These are phyloP conservation scores for Trichoderma virens DNA, from an alignment of 495 filamentous ascomycete genomes.

Conservation along the genomic window DNA sequence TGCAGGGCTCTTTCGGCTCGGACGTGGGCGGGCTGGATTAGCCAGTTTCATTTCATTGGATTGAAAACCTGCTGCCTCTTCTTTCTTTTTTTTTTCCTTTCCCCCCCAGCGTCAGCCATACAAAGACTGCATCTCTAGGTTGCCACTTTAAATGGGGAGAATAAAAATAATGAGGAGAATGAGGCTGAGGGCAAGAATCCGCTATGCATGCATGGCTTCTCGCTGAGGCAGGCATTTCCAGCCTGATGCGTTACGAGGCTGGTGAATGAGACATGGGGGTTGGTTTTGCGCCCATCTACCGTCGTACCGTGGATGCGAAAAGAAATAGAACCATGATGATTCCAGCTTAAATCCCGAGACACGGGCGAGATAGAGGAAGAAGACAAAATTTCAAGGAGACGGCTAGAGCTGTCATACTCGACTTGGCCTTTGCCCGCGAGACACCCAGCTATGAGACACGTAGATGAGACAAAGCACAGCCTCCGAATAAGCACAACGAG, in stretches of 20 bases:
- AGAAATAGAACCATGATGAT: too few relatives aligned
- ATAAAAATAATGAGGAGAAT: neutral
- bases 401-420: neutral
- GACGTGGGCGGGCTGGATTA: neutral
- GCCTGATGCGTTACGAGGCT: neutral
- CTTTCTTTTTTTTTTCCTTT: neutral
- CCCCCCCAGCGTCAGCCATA: neutral
- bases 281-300: neutral
- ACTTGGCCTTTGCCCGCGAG: neutral
- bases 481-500: neutral
- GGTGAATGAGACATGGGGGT: neutral
- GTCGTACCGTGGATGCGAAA: neutral
- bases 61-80: neutral
- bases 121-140: neutral
- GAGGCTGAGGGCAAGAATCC: neutral
- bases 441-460: neutral
- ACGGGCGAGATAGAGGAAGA: neutral
- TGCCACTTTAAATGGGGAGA: neutral
- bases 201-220: neutral
- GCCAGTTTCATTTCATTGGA: neutral
- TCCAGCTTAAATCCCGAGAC: neutral
- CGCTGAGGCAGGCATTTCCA: neutral
- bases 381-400: neutral
- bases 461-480: neutral
- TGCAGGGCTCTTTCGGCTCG: neutral